Base-by-base conservation (phyloP, 208 protist species). In the Crithidia bombi region DNA sequence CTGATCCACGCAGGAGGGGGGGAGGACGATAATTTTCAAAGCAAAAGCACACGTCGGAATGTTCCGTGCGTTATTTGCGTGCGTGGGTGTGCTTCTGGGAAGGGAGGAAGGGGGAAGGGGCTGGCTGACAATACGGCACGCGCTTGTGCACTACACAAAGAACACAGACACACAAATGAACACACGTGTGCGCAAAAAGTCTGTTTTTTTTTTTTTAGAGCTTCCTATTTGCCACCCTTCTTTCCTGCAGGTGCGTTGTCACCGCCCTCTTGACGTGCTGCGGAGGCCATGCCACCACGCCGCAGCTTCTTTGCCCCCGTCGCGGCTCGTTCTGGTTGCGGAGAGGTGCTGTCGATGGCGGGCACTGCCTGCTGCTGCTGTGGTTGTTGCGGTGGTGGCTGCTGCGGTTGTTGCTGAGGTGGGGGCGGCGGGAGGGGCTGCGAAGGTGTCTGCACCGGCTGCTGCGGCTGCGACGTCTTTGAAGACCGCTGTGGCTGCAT, bases 401-500 rank as follows among this genome's bases (percentile, higher is more conserved):
- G 68, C 28, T 78, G 72, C 30, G 65, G 73, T 38, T 64, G 74
- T 39, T 68, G 74, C 35, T 61, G 65, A 30, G 51, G 58, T 9
- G 57, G 51, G 7, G 36, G 57, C 47, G 73, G 52, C 23, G 61
- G 55, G 30, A 78, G 68, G 6, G 63, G 35, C 56, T 78, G 63
- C 15, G 76, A 46, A 4, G 65, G 17, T 23, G 73, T 70, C 39
- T 69, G 69, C 46, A 79, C 78, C 21, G 79, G 79, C 49, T 85
- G 79, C 49, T 85, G 79, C 46, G 74, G 79, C 50, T 82, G 74
- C 19, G 79, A 82, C 21, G 65, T 62, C 63, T 75, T 70, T n/a
- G 67, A 58, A 6, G 75, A 41, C 10, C 69, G 69, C 58, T 83
- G 73, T 62, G 55, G 67, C 25, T 33, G 68, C 63, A 68, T 67